These are phyloP conservation scores for Cyclotella kingstonii DNA, from an alignment of 108 stramenopile species.

Conservation along the genomic window DNA sequence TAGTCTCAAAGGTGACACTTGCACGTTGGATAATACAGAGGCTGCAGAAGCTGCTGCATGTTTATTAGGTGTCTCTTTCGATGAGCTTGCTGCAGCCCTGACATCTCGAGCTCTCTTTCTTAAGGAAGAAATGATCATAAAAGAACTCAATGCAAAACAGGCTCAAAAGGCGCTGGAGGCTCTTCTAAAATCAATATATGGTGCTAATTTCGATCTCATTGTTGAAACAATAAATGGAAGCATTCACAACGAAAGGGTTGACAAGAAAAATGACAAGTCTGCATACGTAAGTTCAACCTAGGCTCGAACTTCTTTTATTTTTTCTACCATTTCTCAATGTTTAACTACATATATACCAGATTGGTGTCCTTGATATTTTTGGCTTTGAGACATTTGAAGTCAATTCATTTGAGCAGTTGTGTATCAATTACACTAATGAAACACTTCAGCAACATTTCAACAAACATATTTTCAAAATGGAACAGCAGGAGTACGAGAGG, in stretches of 20 bases:
- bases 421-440: constrained; percentile 95
- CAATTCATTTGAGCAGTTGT: constrained; percentile 89
- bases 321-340: too few species aligned
- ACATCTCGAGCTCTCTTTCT: constrained; percentile 56
- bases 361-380: constrained; percentile 97
- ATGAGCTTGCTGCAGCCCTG: constrained; percentile 47
- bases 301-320: too few species aligned
- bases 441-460: constrained; percentile 92
- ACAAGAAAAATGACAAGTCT: constrained; percentile 27
- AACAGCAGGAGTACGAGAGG: constrained; percentile 87
- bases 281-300: constrained; percentile 49
- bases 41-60: constrained; percentile 54
- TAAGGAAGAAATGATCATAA: constrained; percentile 50
- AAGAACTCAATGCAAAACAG: constrained; percentile 50
- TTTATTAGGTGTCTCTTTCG: constrained; percentile 59
- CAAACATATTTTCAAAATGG: constrained; percentile 86
- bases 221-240: constrained; percentile 58
- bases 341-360: constrained; percentile 11
- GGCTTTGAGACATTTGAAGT: constrained; percentile 94
- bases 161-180: constrained; percentile 83
- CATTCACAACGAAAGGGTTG: constrained; percentile 37
- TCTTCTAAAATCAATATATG: constrained; percentile 90
- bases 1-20: constrained; percentile 36
- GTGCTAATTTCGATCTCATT: constrained; percentile 69
- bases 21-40: constrained; percentile 35